Base-by-base conservation (phyloP, 192 early-diverging fungal species). In the Linderina pennispora region DNA sequence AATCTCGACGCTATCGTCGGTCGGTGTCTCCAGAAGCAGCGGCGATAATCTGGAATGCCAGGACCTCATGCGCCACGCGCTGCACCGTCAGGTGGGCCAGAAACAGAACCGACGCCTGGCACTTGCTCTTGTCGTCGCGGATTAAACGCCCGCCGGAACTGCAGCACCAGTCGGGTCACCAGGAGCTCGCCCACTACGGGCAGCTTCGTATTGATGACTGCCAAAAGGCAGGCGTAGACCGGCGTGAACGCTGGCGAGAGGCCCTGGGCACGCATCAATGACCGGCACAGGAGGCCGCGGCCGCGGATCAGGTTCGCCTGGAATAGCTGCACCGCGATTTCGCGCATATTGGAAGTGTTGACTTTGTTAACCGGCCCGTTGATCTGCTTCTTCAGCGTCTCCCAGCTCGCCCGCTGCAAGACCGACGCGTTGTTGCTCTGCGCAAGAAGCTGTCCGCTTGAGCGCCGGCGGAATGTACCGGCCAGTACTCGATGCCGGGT, bases 321-420 rank as follows among this genome's bases (percentile, higher is more conserved):
- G 62, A 98, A 89, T 24, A 98, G 50, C 57, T 96, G 91, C 6
- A 88, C 83, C 14, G 96, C 65, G 45, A 95, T 86, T 26, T 83
- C 79, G 40, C 95, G 91, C 62, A 96, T 87, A 58, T 98, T 98
- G 14, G 83, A 77, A 5, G 69, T 83, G 45, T 93, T 96, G 25
- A 92, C 87, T 71, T 94, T 94, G 78, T 98, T 98, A 55, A 98
- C 89, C 1, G 87, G 77, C 50, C 90, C 94, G 55, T 96, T 98
- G 46, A 98, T 85, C 44, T 79, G 83, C 64, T 96, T 98, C 57
- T 94, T 96, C 5, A 96, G 74, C 6, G 82, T 79, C 50, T 98
- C 93, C 94, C 94, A 98, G 19, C 82, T 83, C 63, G 91, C 84
- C 6, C 94, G 86, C 63, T 97, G 94, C 23, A 18, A 23, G 16